Evolutionary conservation across 768 basidiomycete species (phyloP), one percentile per base, ranked within the genome.

Genomic region (Amanita muscaria): DNA sequence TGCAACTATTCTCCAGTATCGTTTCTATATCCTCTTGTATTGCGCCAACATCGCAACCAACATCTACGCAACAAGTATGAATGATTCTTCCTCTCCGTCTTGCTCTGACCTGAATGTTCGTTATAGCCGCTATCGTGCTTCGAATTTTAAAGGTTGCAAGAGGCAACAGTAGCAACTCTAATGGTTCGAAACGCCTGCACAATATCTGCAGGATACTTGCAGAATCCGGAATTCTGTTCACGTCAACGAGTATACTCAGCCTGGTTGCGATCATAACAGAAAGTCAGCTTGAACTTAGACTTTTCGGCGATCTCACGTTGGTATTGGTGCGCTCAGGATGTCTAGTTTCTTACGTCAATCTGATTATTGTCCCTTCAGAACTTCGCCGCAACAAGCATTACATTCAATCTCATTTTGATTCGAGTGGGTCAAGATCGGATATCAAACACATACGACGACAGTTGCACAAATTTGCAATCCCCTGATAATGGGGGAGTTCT

Each of bases 11-110:
- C 22, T 6, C 29, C 31, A 31, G 23, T 19, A 22, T n/a, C 22
- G 31, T 7, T 11, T 31, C 15, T 5, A 18, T n/a, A 6, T 19
- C n/a, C 30, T 31, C 1, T 31, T 33, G 6, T 33, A 23, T 21
- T 15, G 16, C 15, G 23, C 22, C 9, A 33, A 31, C 23, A 42
- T 42, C 14, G 31, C 31, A 7, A 42, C 31, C 14, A 42, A 18
- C n/a, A n/a, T 42, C 33, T 42, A 42, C 24, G 21, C 30, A 21
- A 42, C 41, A 21, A 32, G 41, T 42, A 23, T 21, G 41, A 15
- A n/a, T n/a, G 12, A 1, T 8, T 10, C 15, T n/a, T 19, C 16
- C 10, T 19, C 15, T 19, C 14, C 30, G 11, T 19, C 11, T n/a
- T 5, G n/a, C 19, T 21, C 21, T 42, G 31, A 42, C 21, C 31